Conservation (phyloP, 768 basidiomycete genomes). For the Tulasnella sp. region DNA sequence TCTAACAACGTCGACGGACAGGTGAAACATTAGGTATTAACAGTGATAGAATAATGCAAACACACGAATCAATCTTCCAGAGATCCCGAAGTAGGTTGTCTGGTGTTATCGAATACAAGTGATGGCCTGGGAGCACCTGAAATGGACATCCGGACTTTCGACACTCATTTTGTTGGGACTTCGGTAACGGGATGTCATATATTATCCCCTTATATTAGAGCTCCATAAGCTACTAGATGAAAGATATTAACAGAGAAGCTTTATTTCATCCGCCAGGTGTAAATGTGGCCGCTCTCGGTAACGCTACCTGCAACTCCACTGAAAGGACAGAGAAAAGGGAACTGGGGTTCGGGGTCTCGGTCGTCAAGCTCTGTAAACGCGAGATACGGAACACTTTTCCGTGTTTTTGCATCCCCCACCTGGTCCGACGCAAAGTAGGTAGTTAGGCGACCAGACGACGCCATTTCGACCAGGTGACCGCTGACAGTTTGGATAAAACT, state of each 20-base stretch:
- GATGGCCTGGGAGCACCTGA: too few relatives aligned
- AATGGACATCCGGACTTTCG: too few relatives aligned
- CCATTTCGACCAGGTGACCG: neutral
- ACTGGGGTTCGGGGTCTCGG: neutral
- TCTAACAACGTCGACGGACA: too few relatives aligned
- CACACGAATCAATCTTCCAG: too few relatives aligned
- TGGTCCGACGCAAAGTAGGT: neutral
- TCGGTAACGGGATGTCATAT: neutral
- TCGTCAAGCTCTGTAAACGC: neutral
- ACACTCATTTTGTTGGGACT: neutral
- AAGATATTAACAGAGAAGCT: neutral
- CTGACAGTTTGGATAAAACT: neutral
- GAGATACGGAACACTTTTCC: neutral
- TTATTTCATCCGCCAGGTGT: neutral
- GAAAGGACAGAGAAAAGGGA: neutral
- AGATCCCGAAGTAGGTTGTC: too few relatives aligned
- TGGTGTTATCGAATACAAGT: too few relatives aligned
- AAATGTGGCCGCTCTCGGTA: neutral
- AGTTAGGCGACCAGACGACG: neutral
- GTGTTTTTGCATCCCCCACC: neutral
- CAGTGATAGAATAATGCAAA: too few relatives aligned
- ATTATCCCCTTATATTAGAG: neutral
- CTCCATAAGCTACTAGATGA: neutral
- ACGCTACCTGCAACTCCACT: neutral
- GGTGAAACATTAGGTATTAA: too few relatives aligned